Percentiles rank a stretch among this genome's conserved stretches.
phyloP scores from a whole-genome alignment of 2,329 filamentous ascomycete genomes.

The Diaporthe sp. region DNA sequence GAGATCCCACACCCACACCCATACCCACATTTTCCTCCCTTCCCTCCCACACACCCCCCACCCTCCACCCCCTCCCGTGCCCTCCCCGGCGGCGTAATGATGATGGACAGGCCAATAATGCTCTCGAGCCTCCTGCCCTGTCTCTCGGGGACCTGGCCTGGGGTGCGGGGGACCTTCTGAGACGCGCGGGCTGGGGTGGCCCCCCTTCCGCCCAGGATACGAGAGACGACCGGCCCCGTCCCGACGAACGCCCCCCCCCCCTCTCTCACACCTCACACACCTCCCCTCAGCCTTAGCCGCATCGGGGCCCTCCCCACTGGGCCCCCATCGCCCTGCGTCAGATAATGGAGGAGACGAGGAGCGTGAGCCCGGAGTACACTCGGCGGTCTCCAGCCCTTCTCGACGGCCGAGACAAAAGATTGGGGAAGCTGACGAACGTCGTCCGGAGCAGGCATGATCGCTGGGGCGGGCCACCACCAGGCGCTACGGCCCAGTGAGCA shows the following conservation, averaged over 20 bases:
- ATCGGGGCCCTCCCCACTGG: slow-evolving; percentile 34
- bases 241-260: not conserved
- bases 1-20: not conserved
- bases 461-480: not conserved
- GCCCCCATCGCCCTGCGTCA: slow-evolving; percentile 19
- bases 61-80: not conserved
- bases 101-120: slow-evolving; percentile 17
- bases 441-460: slow-evolving; percentile 33
- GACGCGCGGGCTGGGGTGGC: slow-evolving; percentile 19
- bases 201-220: slow-evolving; percentile 13
- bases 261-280: not conserved
- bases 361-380: not conserved
- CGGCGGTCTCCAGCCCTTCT: not conserved
- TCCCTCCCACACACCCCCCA: not conserved
- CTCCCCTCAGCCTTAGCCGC: slow-evolving; percentile 35
- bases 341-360: not conserved
- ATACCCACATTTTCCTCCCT: not conserved
- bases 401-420: slow-evolving; percentile 23
- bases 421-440: slow-evolving; percentile 6
- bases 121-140: slow-evolving; percentile 35
- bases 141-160: slow-evolving; percentile 28
- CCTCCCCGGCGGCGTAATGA: not conserved
- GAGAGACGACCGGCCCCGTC: slow-evolving; percentile 10
- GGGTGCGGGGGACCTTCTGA: slow-evolving; percentile 32
- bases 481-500: not conserved